Conservation (phyloP, 495 filamentous ascomycete species). For the Cenococcum geophilum region DNA sequence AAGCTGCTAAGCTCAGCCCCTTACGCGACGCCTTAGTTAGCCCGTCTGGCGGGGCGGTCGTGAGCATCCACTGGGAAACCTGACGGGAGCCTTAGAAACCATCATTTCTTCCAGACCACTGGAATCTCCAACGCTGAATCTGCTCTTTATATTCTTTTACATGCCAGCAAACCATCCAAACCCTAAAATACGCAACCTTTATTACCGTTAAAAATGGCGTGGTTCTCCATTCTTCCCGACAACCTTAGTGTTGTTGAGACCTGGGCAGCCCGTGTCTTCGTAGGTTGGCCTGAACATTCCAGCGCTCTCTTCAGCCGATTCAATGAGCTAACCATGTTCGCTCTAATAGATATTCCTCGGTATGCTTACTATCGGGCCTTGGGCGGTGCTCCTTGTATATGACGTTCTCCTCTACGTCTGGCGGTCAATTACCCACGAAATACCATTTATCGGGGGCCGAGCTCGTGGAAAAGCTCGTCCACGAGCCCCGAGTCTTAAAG, state of each 20-base stretch:
- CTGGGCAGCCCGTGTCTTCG: conserved; percentile 60
- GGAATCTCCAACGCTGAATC: too few species aligned
- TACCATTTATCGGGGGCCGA: conserved; percentile 58
- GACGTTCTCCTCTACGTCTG: conserved; percentile 61
- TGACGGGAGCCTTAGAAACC: too few species aligned
- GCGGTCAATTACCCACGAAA: conserved; percentile 52
- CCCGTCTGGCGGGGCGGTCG: not conserved
- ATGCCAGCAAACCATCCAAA: not conserved
- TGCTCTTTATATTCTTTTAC: not conserved
- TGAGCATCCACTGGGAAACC: not conserved
- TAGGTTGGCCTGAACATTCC: conserved; percentile 35
- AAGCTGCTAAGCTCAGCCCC: not conserved
- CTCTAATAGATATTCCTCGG: conserved; percentile 55
- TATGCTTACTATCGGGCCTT: conserved; percentile 59
- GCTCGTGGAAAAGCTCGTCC: conserved; percentile 57
- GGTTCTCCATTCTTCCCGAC: conserved; percentile 59
- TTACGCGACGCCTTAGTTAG: not conserved
- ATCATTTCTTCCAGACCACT: too few species aligned
- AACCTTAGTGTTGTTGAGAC: conserved; percentile 53
- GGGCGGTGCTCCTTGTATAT: conserved; percentile 59
- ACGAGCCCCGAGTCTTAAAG: conserved; percentile 57
- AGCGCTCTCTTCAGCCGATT: not conserved
- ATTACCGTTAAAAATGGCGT: conserved; percentile 45
- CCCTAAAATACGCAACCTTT: not conserved
- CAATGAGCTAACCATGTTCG: conserved; percentile 4